A percentile compares a stretch with the other conserved stretches of the same genome.
Evolutionary conservation across 176 grass and related monocot species (phyloP).

Genomic region (Oryza punctata): DNA sequence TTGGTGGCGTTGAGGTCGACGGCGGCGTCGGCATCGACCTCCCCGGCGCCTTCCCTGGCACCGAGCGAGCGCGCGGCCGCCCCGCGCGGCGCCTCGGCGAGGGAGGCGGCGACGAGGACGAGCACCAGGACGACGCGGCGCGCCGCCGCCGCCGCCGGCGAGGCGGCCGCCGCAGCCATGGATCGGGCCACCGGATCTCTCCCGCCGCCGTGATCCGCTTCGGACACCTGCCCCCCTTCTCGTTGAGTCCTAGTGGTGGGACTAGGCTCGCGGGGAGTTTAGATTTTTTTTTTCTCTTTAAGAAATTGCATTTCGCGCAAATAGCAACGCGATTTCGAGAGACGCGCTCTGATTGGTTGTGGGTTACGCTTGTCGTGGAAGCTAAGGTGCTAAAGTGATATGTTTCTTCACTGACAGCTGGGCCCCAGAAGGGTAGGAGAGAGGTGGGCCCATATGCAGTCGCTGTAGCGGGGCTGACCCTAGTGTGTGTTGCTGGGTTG

Average conservation of each 20-base stretch:
- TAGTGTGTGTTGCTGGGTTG: not conserved
- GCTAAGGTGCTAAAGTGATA: not conserved
- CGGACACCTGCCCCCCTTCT: constrained; percentile 6
- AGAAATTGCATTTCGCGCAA: not conserved
- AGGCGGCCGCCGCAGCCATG: constrained; percentile 13
- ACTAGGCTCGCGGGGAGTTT: constrained; percentile 30
- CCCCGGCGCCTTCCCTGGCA: constrained; percentile 21
- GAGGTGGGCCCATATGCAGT: not conserved
- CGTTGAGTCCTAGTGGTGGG: not conserved
- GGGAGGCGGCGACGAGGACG: constrained; percentile 18
- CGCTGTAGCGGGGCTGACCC: not conserved
- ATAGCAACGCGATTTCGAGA: not conserved
- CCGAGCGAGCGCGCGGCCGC: constrained; percentile 64
- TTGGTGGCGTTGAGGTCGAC: constrained; percentile 82
- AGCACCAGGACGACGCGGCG: constrained; percentile 30
- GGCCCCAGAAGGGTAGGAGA: not conserved
- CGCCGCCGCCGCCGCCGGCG: not conserved
- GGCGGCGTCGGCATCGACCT: constrained; percentile 46
- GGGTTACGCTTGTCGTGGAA: constrained; percentile 5
- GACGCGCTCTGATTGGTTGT: not conserved
- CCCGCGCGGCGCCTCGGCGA: constrained; percentile 9
- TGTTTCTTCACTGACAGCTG: not conserved
- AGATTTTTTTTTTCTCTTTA: not conserved
- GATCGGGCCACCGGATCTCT: constrained; percentile 41
- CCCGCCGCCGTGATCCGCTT: constrained; percentile 35